A percentile compares a stretch with the other conserved stretches of the same genome.
phyloP scores from a whole-genome alignment of 805 yeast genomes.

The Candida easanensis region DNA sequence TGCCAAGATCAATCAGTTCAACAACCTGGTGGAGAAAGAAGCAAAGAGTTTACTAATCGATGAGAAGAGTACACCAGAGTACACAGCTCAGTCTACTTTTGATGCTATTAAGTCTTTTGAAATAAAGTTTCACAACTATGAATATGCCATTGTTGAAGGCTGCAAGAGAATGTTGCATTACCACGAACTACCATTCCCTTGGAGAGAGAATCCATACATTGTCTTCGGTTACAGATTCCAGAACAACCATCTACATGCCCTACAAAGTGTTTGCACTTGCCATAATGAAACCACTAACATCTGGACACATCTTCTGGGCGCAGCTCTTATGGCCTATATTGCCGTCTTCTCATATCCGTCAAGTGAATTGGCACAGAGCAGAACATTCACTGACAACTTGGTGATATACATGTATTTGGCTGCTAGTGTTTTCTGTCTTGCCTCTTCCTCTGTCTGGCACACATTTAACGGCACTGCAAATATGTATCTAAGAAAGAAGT shows the following conservation, averaged over 20 bases:
- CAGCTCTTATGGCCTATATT: conserved; percentile 53
- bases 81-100: conserved; percentile 17
- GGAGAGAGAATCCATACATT: conserved; percentile 91
- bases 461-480: conserved; percentile 79
- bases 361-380: conserved; percentile 45
- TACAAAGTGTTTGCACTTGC: conserved; percentile 53
- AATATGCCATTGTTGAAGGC: conserved; percentile 43
- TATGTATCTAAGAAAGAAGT: conserved; percentile 58
- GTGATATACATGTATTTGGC: conserved; percentile 62
- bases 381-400: conserved; percentile 40
- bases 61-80: conserved; percentile 4
- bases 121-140: conserved; percentile 44
- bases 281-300: conserved; percentile 93
- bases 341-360: conserved; percentile 61
- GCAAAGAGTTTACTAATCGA: conserved; percentile 16
- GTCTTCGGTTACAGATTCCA: conserved; percentile 84
- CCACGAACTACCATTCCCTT: conserved; percentile 85
- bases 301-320: conserved; percentile 87
- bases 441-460: conserved; percentile 87
- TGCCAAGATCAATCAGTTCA: conserved; percentile 39
- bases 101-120: conserved; percentile 25
- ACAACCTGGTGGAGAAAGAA: conserved; percentile 30
- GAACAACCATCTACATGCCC: conserved; percentile 54
- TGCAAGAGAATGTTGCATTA: conserved; percentile 57
- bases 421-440: conserved; percentile 74